Evolutionary conservation across 23 red algal genomes (phyloP), one percentile per base, ranked within the genome.

Genomic region (Cyanidioschyzon merolae): DNA sequence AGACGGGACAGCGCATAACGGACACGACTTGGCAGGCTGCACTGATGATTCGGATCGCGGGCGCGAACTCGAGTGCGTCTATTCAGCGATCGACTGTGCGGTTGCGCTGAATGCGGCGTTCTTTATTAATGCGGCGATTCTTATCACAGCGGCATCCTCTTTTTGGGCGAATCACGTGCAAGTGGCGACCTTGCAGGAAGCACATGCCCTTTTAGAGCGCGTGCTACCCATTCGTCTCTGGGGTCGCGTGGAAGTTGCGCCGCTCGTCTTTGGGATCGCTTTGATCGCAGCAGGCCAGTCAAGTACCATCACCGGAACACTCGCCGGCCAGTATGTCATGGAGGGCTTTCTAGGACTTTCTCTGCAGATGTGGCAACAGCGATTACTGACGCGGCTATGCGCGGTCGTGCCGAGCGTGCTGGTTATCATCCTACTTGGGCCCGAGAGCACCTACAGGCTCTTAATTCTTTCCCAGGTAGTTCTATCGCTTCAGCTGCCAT

Each of bases 341-440:
- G 91, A 95, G 59, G 91, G 91, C n/a, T 95, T 95, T 77, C 59
- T 90, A 67, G 94, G 87, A 59, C 67, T 91, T 37, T 68, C 83
- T 17, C 79, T 80, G 24, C 81, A 82, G n/a, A 85, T 85, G 36
- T 74, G 90, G 39, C 34, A 71, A 1, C 40, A 89, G 26, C 54
- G 84, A 2, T 37, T 95, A 17, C 68, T 80, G n/a, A 85, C 76
- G 31, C 82, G 91, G 16, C 79, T 79, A 0, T 25, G 83, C 2
- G 91, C 91, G 0, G 88, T 95, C 21, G 35, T 95, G 16, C 91
- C 91, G 2, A 84, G 85, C 36, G 54, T 83, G 31, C 58, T 37
- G 34, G 91, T 54, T 12, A 86, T 82, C n/a, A 71, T 86, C n/a
- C 31, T 84, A 34, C 82, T 86, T 34, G 91, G 91, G 17, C 77